Evolutionary conservation across 306 rosid species (phyloP).

Genomic region (Gynostemma pentaphyllum): DNA sequence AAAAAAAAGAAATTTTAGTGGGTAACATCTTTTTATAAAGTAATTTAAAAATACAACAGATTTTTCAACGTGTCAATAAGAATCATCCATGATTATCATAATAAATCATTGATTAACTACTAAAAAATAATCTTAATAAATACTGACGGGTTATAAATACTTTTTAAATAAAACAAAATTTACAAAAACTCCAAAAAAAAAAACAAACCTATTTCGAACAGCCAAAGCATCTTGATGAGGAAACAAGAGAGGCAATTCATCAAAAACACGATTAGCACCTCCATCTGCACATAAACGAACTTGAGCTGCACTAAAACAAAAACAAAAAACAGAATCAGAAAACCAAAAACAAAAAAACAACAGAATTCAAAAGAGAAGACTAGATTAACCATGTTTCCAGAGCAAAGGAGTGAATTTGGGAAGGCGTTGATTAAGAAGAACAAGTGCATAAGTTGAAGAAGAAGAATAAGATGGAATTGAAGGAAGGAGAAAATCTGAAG

Average conservation of each 20-base stretch:
- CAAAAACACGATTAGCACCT: conserved; percentile 78
- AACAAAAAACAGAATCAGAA: conserved; percentile 4
- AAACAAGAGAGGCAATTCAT: conserved; percentile 69
- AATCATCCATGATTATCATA: no score
- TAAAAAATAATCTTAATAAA: no score
- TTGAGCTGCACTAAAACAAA: conserved; percentile 43
- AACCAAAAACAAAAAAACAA: background rate
- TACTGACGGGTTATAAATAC: no score
- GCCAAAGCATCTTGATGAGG: conserved; percentile 39
- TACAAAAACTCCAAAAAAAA: background rate
- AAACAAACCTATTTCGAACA: conserved; percentile 53
- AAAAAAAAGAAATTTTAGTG: background rate
- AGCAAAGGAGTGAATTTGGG: conserved; percentile 77
- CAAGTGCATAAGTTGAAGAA: conserved; percentile 39
- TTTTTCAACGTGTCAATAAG: no score
- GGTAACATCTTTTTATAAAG: no score
- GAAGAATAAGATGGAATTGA: no score
- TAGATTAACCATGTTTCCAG: conserved; percentile 64
- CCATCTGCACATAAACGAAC: conserved; percentile 86
- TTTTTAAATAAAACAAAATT: background rate
- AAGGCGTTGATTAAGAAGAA: conserved; percentile 66
- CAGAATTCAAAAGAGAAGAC: background rate
- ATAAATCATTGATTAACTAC: no score
- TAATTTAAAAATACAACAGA: no score
- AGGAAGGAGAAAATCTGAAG: conserved; percentile 60